Evolutionary conservation across 257 asterid species (phyloP).

Genomic region (Hygrophila difformis): DNA sequence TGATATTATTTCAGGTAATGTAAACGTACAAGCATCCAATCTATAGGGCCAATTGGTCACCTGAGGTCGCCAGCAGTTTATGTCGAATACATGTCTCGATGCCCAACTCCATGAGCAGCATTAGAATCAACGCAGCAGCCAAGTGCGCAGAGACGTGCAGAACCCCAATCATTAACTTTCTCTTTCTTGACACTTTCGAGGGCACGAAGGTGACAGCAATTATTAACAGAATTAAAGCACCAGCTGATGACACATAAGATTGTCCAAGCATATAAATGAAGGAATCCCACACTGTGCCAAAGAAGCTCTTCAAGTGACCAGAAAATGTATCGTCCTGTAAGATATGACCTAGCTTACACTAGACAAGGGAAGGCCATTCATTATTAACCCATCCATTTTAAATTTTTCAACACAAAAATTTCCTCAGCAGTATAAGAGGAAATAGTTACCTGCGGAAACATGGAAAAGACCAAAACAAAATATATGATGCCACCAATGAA

Average conservation of each 20-base stretch:
- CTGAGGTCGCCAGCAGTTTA: slow-evolving; percentile 79
- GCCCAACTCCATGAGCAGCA: slow-evolving; percentile 90
- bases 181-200: slow-evolving; percentile 70
- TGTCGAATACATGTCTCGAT: slow-evolving; percentile 86
- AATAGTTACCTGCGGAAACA: slow-evolving; percentile 84
- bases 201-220: slow-evolving; percentile 80
- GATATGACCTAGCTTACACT: slow-evolving; percentile 94
- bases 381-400: slow-evolving; percentile 2
- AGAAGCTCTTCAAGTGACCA: slow-evolving; percentile 79
- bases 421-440: not conserved
- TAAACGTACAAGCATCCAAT: not conserved
- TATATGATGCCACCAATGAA: slow-evolving; percentile 89
- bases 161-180: slow-evolving; percentile 56
- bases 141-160: slow-evolving; percentile 93
- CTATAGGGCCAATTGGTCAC: slow-evolving; percentile 28
- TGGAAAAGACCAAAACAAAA: slow-evolving; percentile 76
- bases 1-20: no score
- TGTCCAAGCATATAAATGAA: slow-evolving; percentile 63
- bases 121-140: slow-evolving; percentile 83
- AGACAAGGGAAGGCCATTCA: slow-evolving; percentile 26
- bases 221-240: slow-evolving; percentile 62
- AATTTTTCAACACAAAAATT: not conserved
- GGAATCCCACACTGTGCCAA: slow-evolving; percentile 77
- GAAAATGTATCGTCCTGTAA: slow-evolving; percentile 73
- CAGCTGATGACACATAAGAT: slow-evolving; percentile 72